Evolutionary conservation across 2,329 filamentous ascomycete genomes (phyloP).

Genomic region (Aspergillus phoenicis): DNA sequence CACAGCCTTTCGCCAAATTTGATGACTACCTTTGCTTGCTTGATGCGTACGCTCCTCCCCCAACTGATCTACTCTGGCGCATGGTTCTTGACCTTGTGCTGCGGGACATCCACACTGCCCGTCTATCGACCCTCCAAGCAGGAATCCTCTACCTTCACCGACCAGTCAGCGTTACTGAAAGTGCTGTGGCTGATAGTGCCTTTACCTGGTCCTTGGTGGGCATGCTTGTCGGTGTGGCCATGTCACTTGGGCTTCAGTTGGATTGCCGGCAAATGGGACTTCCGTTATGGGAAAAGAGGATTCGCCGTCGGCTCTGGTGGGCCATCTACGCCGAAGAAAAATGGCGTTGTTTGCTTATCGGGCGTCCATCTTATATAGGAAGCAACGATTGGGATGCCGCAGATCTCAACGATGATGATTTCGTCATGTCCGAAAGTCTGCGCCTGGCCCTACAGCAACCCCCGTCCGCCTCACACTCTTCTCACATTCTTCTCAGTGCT

Average conservation of each 20-base stretch:
- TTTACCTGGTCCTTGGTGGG: constrained; percentile 44
- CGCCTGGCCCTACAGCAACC: background rate
- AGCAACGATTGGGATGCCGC: constrained; percentile 40
- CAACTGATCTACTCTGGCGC: constrained; percentile 32
- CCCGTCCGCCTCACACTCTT: background rate
- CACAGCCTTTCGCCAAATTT: constrained; percentile 35
- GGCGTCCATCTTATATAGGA: constrained; percentile 40
- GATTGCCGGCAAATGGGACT: constrained; percentile 43
- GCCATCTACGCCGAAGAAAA: constrained; percentile 45
- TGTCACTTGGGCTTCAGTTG: constrained; percentile 40
- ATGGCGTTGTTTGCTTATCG: constrained; percentile 40
- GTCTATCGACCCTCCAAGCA: constrained; percentile 36
- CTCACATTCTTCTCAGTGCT: background rate
- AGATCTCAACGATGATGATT: constrained; percentile 34
- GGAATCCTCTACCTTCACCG: constrained; percentile 37
- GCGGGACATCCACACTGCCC: constrained; percentile 36
- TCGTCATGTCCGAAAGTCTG: constrained; percentile 12
- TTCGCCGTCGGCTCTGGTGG: constrained; percentile 46
- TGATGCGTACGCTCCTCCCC: constrained; percentile 30
- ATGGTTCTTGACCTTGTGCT: constrained; percentile 35
- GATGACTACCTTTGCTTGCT: constrained; percentile 35
- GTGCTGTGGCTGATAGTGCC: constrained; percentile 34
- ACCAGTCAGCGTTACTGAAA: constrained; percentile 25
- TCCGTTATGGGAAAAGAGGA: constrained; percentile 41
- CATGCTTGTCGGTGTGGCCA: constrained; percentile 37